These are phyloP conservation scores for Kalmusia sp. DNA, from an alignment of 2,329 filamentous ascomycete genomes.

Conservation along the genomic window DNA sequence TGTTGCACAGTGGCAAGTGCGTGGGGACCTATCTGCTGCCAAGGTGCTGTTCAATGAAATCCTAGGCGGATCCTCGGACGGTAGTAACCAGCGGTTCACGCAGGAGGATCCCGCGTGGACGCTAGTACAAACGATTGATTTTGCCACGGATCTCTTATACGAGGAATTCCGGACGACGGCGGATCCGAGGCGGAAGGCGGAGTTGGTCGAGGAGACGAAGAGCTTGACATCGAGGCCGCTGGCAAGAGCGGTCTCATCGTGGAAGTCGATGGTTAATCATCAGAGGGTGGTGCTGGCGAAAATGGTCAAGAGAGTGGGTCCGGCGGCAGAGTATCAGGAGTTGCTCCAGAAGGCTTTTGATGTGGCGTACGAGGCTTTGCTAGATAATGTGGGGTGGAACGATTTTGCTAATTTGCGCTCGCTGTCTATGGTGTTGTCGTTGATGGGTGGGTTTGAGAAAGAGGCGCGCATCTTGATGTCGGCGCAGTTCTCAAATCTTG, in stretches of 20 bases:
- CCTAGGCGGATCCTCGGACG: background rate
- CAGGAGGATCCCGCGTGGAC: background rate
- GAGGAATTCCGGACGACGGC: conserved; percentile 1
- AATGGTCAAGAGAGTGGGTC: conserved; percentile 3
- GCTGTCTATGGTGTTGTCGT: conserved; percentile 22
- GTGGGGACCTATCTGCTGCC: background rate
- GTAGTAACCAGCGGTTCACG: background rate
- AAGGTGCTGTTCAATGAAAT: conserved; percentile 2
- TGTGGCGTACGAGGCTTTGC: background rate
- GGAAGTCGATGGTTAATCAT: background rate
- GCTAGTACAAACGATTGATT: background rate
- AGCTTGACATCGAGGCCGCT: background rate
- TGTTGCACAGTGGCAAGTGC: background rate
- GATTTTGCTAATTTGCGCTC: conserved; percentile 16
- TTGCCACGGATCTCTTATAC: background rate
- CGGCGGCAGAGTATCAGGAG: background rate
- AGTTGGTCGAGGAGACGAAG: background rate
- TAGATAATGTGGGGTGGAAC: conserved; percentile 12
- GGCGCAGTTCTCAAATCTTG: conserved; percentile 20
- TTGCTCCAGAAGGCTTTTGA: background rate
- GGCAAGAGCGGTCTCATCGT: background rate
- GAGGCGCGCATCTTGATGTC: conserved; percentile 24
- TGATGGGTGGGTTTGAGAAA: conserved; percentile 19
- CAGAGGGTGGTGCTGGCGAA: background rate
- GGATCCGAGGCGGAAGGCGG: background rate